A percentile compares a stretch with the other conserved stretches of the same genome.
These are phyloP conservation scores for Saccharomyces hybrid DNA, from an alignment of 1,139 yeast species.

Conservation along the genomic window DNA sequence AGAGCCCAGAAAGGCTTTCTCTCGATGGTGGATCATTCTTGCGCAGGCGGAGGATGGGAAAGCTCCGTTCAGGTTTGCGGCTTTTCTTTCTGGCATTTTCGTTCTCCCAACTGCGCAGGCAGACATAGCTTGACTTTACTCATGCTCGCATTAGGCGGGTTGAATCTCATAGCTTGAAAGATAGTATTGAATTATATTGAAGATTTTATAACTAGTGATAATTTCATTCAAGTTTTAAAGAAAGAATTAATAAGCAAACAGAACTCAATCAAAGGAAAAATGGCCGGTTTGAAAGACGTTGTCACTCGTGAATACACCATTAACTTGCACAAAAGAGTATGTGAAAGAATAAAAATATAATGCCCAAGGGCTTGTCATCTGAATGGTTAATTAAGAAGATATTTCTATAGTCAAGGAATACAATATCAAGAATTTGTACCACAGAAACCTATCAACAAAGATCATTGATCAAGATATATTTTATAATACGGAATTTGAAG, in stretches of 20 bases:
- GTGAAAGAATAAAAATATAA: constrained; percentile 32
- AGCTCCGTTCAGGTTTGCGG: background rate
- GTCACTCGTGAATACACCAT: constrained; percentile 99
- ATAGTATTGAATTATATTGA: constrained; percentile 9
- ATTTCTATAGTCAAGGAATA: background rate
- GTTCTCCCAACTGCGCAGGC: background rate
- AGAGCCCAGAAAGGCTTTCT: background rate
- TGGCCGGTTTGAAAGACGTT: constrained; percentile 97
- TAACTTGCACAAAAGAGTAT: constrained; percentile 98
- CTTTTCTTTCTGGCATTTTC: background rate
- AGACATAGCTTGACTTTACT: background rate
- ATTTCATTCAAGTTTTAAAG: background rate
- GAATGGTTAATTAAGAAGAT: background rate
- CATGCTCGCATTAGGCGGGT: background rate
- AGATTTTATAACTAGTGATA: background rate
- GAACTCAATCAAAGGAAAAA: constrained; percentile 42
- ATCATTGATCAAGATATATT: background rate
- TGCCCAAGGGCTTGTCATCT: background rate
- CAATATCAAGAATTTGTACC: background rate
- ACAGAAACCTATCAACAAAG: background rate
- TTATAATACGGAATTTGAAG: too few relatives aligned
- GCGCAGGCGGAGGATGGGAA: background rate
- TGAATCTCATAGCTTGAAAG: background rate
- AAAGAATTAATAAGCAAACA: constrained; percentile 5
- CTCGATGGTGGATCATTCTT: background rate